Percentiles rank a stretch among this genome's conserved stretches.
Conservation (phyloP, 495 filamentous ascomycete genomes). For the Umbilicaria muhlenbergii region DNA sequence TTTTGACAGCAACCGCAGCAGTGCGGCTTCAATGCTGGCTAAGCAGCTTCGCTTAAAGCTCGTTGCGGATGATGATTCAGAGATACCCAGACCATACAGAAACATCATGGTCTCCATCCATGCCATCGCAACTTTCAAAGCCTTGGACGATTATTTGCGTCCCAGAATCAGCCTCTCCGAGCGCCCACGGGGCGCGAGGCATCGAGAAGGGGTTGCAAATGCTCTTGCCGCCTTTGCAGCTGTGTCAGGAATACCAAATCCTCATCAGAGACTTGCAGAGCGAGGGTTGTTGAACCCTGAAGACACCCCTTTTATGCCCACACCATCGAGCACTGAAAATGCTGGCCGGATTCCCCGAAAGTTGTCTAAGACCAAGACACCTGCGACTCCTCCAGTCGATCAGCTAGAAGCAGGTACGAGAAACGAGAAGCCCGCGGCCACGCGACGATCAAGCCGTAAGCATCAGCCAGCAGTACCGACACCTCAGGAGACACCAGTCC, state of each 20-base stretch:
- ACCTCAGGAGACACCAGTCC: conserved; percentile 32
- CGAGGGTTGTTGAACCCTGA: conserved; percentile 15
- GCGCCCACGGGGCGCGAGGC: conserved; percentile 51
- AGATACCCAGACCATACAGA: conserved; percentile 69
- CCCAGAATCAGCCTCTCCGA: conserved; percentile 78
- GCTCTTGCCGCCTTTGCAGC: conserved; percentile 68
- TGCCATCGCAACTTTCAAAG: conserved; percentile 95
- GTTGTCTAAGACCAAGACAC: conserved; percentile 18
- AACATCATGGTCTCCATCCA: conserved; percentile 98
- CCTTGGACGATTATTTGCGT: conserved; percentile 88
- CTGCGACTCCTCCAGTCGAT: conserved; percentile 13
- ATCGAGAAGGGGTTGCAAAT: conserved; percentile 49
- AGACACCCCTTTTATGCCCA: conserved; percentile 17
- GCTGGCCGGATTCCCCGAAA: conserved; percentile 14
- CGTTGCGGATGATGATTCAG: conserved; percentile 76
- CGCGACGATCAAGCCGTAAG: conserved; percentile 38
- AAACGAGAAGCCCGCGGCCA: conserved; percentile 29
- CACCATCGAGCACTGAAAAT: conserved; percentile 7
- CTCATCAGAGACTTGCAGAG: conserved; percentile 19
- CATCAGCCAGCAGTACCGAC: conserved; percentile 31
- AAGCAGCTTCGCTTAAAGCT: conserved; percentile 89
- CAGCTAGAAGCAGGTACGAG: conserved; percentile 4
- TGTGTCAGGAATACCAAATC: conserved; percentile 40
- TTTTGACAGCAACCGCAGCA: conserved; percentile 82
- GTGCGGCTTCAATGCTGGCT: conserved; percentile 85